Evolutionary conservation across 805 yeast species (phyloP), one percentile per base, ranked within the genome.

Genomic region (Suhomyces prunicola): DNA sequence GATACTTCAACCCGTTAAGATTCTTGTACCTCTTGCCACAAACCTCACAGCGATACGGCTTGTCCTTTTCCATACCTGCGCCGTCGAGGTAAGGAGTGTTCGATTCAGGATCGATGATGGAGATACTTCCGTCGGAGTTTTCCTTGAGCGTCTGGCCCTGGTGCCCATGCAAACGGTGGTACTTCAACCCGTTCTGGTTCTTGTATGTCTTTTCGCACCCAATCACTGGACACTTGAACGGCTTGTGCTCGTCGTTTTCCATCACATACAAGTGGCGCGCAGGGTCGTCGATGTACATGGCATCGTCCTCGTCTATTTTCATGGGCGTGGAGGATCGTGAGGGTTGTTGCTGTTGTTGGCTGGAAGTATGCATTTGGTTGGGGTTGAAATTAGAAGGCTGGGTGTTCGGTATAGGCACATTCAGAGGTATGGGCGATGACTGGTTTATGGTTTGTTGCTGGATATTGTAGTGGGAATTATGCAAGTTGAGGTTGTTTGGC

Each of bases 121-220:
- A 86, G 60, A 86, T 88, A 1, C 97, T 86, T 4, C 99, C 99
- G 67, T 93, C 98, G 10, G 91, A 88, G 66, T 93, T 93, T 61
- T 87, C 89, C 64, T 90, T 87, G 53, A 93, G 74, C 36, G 90
- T 90, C 72, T 93, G 99, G 67, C 93, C 92, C 71, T 92, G 97
- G 72, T 93, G 99, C 41, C 99, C 99, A 69, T 93, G 99, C 53
- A 88, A 76, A 59, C 97, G 81, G 72, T 94, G 99, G 71, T 94
- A 94, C 70, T 94, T 94, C 66, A 94, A 79, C 15, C 99, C 99
- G 67, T 94, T 94, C 73, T 94, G 99, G 71, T 94, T 94, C 75
- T 94, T 94, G 71, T 94, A 94, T 27, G 93, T 92, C 77, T 94
- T 94, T 62, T 92, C 97, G 72, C 99, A 94, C 6, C 99, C 99